Conservation (phyloP, 2,329 filamentous ascomycete species). For the Aspergillus sp. region DNA sequence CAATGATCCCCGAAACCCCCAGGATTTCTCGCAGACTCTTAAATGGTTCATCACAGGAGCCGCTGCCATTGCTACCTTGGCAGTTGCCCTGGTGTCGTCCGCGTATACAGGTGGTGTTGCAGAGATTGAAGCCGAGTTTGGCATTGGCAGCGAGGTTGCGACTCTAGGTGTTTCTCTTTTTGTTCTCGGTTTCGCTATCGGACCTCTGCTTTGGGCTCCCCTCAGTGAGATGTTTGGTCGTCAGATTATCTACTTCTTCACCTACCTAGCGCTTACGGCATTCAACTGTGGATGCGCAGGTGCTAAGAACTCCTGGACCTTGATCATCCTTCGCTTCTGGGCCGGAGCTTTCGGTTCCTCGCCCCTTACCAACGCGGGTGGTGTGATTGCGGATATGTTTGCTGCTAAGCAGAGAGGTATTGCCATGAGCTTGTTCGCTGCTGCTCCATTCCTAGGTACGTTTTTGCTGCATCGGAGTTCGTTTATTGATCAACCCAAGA, state of each 20-base stretch:
- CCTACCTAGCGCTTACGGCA: conserved; percentile 53
- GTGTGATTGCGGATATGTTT: conserved; percentile 67
- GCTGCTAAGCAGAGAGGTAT: conserved; percentile 57
- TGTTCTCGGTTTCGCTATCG: conserved; percentile 52
- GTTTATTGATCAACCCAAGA: neutral
- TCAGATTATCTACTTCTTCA: conserved; percentile 39
- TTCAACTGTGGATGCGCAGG: conserved; percentile 67
- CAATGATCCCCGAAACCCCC: conserved; percentile 49
- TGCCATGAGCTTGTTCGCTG: conserved; percentile 67
- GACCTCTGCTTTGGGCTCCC: conserved; percentile 52
- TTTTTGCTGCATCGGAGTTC: neutral
- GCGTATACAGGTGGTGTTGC: conserved; percentile 47
- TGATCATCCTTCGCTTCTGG: conserved; percentile 71
- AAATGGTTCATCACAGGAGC: conserved; percentile 49
- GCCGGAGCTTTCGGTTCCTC: conserved; percentile 66
- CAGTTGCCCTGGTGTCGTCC: conserved; percentile 49
- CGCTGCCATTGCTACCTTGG: conserved; percentile 46
- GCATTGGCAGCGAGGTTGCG: conserved; percentile 41
- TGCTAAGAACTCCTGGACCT: conserved; percentile 60
- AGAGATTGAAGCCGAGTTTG: conserved; percentile 42
- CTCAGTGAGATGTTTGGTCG: conserved; percentile 46
- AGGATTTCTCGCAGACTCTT: conserved; percentile 36
- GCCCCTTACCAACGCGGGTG: conserved; percentile 65
- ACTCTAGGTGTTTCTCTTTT: conserved; percentile 52
- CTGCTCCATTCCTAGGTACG: conserved; percentile 66